Conservation (phyloP, 2,329 filamentous ascomycete genomes). For the Xenoacremonium recifei region DNA sequence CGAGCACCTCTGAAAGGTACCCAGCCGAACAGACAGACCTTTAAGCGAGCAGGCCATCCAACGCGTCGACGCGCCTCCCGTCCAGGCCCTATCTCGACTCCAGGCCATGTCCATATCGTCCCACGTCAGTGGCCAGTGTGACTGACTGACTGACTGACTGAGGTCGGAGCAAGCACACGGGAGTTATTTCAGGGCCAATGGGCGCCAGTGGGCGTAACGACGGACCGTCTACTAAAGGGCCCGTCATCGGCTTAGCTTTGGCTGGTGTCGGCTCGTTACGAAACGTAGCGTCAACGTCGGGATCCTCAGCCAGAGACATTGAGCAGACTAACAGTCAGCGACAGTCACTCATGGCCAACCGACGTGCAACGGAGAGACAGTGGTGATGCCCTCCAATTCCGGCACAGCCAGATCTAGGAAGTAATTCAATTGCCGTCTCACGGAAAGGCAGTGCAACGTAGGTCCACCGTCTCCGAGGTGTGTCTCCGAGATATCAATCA, state of each 20-base stretch:
- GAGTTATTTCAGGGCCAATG: not conserved
- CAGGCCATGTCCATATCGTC: no score
- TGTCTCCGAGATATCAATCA: no score
- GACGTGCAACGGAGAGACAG: constrained; percentile 15
- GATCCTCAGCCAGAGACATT: not conserved
- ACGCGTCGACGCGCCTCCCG: not conserved
- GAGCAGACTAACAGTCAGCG: no score
- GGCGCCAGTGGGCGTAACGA: not conserved
- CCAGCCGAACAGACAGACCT: not conserved
- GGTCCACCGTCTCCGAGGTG: no score
- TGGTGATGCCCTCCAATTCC: no score
- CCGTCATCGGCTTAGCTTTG: not conserved
- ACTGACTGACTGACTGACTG: not conserved
- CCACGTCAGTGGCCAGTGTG: not conserved
- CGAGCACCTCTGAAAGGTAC: not conserved
- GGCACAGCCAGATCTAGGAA: no score
- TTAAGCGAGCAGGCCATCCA: not conserved
- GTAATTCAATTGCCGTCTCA: no score
- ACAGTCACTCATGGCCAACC: constrained; percentile 22
- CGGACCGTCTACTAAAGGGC: not conserved
- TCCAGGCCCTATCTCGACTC: not conserved
- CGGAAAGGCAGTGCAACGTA: no score
- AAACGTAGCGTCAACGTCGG: not conserved
- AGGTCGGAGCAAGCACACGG: not conserved
- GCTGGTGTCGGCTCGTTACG: not conserved